Base-by-base conservation (phyloP, 495 filamentous ascomycete genomes). In the Podospora fimiseda region DNA sequence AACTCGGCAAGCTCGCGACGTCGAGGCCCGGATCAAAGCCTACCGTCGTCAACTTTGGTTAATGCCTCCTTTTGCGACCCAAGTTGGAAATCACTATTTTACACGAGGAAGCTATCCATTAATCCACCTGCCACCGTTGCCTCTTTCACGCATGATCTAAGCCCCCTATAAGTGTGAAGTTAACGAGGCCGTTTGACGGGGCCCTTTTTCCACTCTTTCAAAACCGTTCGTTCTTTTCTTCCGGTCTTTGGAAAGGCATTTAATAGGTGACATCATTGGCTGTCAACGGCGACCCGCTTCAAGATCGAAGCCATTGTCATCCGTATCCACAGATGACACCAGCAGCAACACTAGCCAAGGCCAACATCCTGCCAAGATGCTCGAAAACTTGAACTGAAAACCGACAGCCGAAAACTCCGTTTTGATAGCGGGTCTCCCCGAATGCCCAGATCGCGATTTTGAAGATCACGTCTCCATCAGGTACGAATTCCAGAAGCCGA, bases 201-300 rank as follows among this genome's bases (percentile, higher is more conserved):
- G 24, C 9, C 20, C 51, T 27, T 36, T 16, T 43, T 19, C 13
- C 23, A 37, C 39, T 45, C 43, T 24, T 50, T 51, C 36, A 16
- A 11, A 11, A 33, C n/a, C n/a, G n/a, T n/a, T n/a, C 14, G 27
- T 33, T 33, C 5, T 33, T 33, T 18, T 16, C 18, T 9, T 36
- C 24, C n/a, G 2, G 44, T 2, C 23, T 43, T 50, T 39, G 13
- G 40, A 23, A 14, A n/a, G n/a, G n/a, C 33, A 57, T 59, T 3
- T 53, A 40, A 55, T 50, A 40, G 24, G 51, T 64, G 61, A 60
- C 61, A 61, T 64, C 58, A 64, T 64, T 59, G 53, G 61, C 39
- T 52, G 22, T 52, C 46, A 47, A 53, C 52, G 45, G 24, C 15
- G 41, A 22, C 48, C 53, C 48, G 43, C 48, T 52, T 57, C 52